Conservation (phyloP, 345 rosid species). For the Conringia planisiliqua region DNA sequence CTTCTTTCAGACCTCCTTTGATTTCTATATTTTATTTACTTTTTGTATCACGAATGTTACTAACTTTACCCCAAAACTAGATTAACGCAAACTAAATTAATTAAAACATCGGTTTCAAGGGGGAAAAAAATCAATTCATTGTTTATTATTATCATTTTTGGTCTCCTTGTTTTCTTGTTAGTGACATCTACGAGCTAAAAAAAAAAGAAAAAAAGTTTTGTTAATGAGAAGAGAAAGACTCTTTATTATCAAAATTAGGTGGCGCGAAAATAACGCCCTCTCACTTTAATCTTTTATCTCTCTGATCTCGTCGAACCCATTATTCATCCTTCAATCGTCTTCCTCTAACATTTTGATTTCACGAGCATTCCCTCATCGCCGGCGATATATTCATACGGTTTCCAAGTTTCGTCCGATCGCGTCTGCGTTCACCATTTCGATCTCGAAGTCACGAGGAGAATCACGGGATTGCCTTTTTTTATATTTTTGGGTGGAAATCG, state of each 20-base stretch:
- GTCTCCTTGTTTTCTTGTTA: background rate
- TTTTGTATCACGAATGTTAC: background rate
- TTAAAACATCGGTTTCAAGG: background rate
- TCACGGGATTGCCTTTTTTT: background rate
- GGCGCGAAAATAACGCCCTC: constrained; percentile 76
- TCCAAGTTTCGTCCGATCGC: background rate
- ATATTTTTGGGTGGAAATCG: background rate
- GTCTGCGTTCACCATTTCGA: constrained; percentile 1
- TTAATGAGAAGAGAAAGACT: constrained; percentile 2
- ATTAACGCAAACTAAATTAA: background rate
- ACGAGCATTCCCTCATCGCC: constrained; percentile 8
- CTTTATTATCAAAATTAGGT: constrained; percentile 43
- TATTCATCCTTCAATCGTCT: background rate
- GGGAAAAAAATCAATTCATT: too few relatives aligned
- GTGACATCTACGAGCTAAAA: constrained; percentile 9
- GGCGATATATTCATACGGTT: background rate
- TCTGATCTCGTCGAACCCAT: constrained; percentile 3
- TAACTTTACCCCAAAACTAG: background rate
- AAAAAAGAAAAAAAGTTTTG: background rate
- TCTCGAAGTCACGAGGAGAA: constrained; percentile 4
- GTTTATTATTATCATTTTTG: too few relatives aligned
- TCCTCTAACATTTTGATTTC: constrained; percentile 14
- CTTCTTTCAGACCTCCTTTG: background rate
- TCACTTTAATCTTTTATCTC: background rate
- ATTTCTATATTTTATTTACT: background rate